Conservation (phyloP, 2,329 filamentous ascomycete genomes). For the Alternaria postmessia region DNA sequence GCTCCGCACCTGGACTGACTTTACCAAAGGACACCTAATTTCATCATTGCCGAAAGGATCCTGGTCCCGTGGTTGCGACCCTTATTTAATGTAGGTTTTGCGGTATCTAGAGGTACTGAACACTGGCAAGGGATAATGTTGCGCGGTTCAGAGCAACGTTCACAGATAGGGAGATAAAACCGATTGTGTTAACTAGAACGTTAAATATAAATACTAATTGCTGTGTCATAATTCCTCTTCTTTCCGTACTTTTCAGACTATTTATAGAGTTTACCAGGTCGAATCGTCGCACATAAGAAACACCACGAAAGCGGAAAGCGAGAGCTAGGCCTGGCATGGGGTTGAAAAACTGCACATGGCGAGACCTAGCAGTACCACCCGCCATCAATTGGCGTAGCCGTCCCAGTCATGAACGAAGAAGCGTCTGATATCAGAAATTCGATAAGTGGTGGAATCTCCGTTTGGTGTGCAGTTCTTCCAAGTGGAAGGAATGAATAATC, state of each 20-base stretch:
- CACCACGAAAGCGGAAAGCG: background rate
- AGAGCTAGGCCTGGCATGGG: background rate
- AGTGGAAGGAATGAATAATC: slow-evolving; percentile 36
- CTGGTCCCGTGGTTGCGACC: background rate
- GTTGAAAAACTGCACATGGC: background rate
- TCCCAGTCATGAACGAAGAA: slow-evolving; percentile 57
- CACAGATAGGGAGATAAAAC: background rate
- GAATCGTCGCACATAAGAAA: background rate
- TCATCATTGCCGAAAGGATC: background rate
- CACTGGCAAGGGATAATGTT: background rate
- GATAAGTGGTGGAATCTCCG: slow-evolving; percentile 55
- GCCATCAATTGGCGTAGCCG: slow-evolving; percentile 58
- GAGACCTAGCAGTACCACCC: slow-evolving; percentile 49
- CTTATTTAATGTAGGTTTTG: background rate
- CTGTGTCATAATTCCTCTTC: background rate
- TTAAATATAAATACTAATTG: background rate
- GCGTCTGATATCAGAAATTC: slow-evolving; percentile 59
- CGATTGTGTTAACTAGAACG: background rate
- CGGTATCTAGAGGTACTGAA: background rate
- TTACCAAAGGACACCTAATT: background rate
- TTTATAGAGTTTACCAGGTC: background rate
- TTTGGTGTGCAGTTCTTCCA: slow-evolving; percentile 35
- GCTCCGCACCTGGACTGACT: background rate
- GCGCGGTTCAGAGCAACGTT: background rate
- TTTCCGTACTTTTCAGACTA: background rate